Conservation (phyloP, 495 filamentous ascomycete species). For the Aspergillus diversus region DNA sequence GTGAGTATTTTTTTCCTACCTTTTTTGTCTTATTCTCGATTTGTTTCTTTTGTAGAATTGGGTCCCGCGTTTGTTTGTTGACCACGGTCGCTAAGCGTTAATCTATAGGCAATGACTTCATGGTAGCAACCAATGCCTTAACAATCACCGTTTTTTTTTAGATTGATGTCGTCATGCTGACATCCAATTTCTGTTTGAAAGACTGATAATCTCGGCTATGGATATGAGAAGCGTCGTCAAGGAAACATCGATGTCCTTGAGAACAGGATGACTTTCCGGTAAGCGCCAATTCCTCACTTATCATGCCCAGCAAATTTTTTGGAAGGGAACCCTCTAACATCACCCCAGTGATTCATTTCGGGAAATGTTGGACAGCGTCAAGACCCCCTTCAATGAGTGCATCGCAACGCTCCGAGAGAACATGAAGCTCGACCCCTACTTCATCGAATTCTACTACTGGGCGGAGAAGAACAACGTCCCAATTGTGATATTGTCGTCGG, state of each 20-base stretch:
- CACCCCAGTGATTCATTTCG: conserved; percentile 70
- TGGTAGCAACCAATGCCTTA: conserved; percentile 50
- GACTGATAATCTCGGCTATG: conserved; percentile 92
- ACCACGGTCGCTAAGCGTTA: conserved; percentile 23
- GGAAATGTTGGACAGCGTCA: conserved; percentile 84
- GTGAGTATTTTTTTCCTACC: conserved; percentile 44
- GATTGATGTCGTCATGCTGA: conserved; percentile 8
- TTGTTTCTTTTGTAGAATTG: not conserved
- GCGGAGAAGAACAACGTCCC: conserved; percentile 78
- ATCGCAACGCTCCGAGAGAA: conserved; percentile 74
- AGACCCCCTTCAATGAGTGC: conserved; percentile 77
- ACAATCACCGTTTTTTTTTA: not conserved
- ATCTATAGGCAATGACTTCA: conserved; percentile 77
- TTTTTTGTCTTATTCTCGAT: not conserved
- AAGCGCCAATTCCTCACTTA: conserved; percentile 13
- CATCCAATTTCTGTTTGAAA: conserved; percentile 26
- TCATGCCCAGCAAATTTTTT: not conserved
- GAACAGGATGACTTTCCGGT: conserved; percentile 71
- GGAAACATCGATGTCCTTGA: conserved; percentile 74
- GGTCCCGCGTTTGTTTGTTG: not conserved
- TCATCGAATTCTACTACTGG: conserved; percentile 86
- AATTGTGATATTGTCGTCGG: conserved; percentile 85
- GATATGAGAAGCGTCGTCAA: conserved; percentile 62
- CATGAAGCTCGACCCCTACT: conserved; percentile 84
- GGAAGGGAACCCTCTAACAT: conserved; percentile 9